Conservation (phyloP, 2,329 filamentous ascomycete species). For the Geoglossum cookeanum region DNA sequence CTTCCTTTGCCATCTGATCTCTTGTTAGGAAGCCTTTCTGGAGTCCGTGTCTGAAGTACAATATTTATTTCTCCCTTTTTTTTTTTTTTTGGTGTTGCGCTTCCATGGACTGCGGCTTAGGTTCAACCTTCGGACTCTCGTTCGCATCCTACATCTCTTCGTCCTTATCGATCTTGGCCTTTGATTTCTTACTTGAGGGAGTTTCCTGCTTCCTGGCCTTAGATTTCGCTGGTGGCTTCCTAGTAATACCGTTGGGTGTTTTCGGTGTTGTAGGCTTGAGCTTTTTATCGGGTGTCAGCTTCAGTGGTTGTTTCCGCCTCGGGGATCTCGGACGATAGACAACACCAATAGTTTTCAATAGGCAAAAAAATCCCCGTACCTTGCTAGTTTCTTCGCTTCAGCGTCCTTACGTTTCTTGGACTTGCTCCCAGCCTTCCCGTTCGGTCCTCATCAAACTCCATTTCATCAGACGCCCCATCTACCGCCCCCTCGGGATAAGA, state of each 20-base stretch:
- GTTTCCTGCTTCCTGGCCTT: slow-evolving; percentile 22
- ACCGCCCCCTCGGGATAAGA: slow-evolving; percentile 8
- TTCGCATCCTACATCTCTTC: slow-evolving; percentile 35
- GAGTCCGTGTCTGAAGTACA: slow-evolving; percentile 83
- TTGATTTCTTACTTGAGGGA: slow-evolving; percentile 27
- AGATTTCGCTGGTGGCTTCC: slow-evolving; percentile 26
- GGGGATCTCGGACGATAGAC: not conserved
- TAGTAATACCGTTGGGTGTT: slow-evolving; percentile 25
- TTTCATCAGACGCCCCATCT: slow-evolving; percentile 1
- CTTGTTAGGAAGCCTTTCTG: slow-evolving; percentile 83
- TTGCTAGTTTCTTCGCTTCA: slow-evolving; percentile 51
- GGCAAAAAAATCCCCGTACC: slow-evolving; percentile 25
- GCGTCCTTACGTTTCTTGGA: slow-evolving; percentile 24
- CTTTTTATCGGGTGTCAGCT: slow-evolving; percentile 16
- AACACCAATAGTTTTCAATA: not conserved
- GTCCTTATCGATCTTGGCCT: slow-evolving; percentile 33
- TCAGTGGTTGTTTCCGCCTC: not conserved
- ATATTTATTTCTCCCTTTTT: slow-evolving; percentile 47
- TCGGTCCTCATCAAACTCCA: slow-evolving; percentile 3
- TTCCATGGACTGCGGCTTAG: slow-evolving; percentile 33
- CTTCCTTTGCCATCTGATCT: slow-evolving; percentile 68
- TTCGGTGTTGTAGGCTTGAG: slow-evolving; percentile 37
- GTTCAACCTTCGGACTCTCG: slow-evolving; percentile 31
- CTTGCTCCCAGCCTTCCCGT: slow-evolving; percentile 24
- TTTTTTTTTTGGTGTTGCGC: slow-evolving; percentile 35